A percentile compares a stretch with the other conserved stretches of the same genome.
Evolutionary conservation across 2,329 filamentous ascomycete species (phyloP).

Genomic region (Scortechinia acanthostroma): DNA sequence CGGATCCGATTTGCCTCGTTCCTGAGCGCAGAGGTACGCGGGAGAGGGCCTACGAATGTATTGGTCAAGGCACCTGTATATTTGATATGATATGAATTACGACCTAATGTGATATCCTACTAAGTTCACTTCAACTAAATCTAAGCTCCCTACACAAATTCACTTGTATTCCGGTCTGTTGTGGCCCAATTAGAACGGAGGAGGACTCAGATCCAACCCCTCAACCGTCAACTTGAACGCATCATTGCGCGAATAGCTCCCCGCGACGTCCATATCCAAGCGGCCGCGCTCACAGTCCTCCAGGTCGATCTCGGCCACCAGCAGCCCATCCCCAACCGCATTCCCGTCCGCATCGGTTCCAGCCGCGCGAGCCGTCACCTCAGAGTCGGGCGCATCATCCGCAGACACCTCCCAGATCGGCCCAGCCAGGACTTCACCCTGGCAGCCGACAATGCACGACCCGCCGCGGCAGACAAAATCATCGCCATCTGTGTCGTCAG

Average conservation of each 20-base stretch:
- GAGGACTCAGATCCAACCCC: conserved; percentile 46
- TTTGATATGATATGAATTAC: too few relatives aligned
- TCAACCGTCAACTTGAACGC: conserved; percentile 52
- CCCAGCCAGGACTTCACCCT: conserved; percentile 72
- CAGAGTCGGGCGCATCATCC: conserved; percentile 4
- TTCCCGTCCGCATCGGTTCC: too few relatives aligned
- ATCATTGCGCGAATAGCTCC: conserved; percentile 74
- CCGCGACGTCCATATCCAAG: conserved; percentile 76
- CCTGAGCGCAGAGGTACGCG: not conserved
- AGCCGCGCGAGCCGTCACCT: too few relatives aligned
- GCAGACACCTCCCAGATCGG: conserved; percentile 72
- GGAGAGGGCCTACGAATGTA: not conserved
- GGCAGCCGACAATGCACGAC: conserved; percentile 72
- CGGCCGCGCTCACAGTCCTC: conserved; percentile 79
- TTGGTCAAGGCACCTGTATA: not conserved
- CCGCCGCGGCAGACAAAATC: conserved; percentile 68
- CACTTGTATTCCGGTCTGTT: too few relatives aligned
- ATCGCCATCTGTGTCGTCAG: conserved; percentile 11
- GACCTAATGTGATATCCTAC: too few relatives aligned
- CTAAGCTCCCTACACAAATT: too few relatives aligned
- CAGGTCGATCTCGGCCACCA: conserved; percentile 73
- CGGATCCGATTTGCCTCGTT: not conserved
- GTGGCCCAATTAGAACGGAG: conserved; percentile 46
- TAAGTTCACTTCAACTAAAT: conserved; percentile 9
- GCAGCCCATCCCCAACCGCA: conserved; percentile 52